Conservation (phyloP, 2,329 filamentous ascomycete species). For the Bipolaris sorokiniana region DNA sequence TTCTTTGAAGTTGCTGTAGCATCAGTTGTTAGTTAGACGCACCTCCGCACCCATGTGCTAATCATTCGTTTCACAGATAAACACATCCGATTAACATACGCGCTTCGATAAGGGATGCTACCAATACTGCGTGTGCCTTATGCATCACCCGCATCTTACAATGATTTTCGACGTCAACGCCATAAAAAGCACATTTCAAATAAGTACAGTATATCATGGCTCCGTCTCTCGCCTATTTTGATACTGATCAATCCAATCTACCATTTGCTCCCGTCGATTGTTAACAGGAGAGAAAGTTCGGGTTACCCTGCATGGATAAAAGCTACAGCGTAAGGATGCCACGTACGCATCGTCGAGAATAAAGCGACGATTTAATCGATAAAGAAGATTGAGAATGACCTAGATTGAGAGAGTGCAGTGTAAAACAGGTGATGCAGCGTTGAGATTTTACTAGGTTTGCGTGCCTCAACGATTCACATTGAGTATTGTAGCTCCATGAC, state of each 20-base stretch:
- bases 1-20: too few species aligned
- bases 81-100: constrained; percentile 77
- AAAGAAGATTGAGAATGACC: constrained; percentile 70
- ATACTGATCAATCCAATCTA: constrained; percentile 73
- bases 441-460: background rate
- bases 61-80: constrained; percentile 68
- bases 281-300: constrained; percentile 63
- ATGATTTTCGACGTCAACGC: constrained; percentile 50
- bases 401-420: constrained; percentile 72
- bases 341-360: constrained; percentile 70
- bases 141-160: constrained; percentile 73
- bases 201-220: constrained; percentile 66
- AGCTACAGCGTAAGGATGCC: too few species aligned
- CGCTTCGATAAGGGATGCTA: constrained; percentile 81
- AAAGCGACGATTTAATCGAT: constrained; percentile 85
- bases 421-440: constrained; percentile 67
- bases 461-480: too few species aligned
- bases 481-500: too few species aligned
- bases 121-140: constrained; percentile 78
- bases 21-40: too few species aligned
- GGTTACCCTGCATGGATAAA: constrained; percentile 52
- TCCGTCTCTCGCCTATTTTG: constrained; percentile 76
- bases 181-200: background rate
- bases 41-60: constrained; percentile 57
- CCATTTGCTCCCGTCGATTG: constrained; percentile 44